phyloP scores from a whole-genome alignment of 2,329 filamentous ascomycete species.

The Beauveria asiatica region DNA sequence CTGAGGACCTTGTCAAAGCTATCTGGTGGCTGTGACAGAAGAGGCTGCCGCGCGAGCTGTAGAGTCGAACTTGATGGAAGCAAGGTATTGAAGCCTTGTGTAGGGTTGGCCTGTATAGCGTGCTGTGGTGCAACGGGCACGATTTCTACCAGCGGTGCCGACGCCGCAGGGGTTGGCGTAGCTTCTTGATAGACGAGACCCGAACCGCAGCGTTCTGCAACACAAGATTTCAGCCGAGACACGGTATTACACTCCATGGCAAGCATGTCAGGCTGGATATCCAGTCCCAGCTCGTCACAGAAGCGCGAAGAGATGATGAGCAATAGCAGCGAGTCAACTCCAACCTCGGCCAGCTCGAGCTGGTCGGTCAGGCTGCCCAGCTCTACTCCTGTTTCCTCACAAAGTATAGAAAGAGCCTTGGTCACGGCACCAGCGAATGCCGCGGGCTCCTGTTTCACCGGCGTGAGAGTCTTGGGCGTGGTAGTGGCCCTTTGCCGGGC shows the following conservation, averaged over 20 bases:
- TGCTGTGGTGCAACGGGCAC: neutral
- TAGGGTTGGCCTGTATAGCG: neutral
- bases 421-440: neutral
- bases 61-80: neutral
- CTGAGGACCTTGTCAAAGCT: conserved; percentile 31
- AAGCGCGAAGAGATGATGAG: neutral
- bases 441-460: neutral
- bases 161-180: neutral
- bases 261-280: neutral
- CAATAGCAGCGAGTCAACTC: neutral
- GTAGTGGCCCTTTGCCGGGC: neutral
- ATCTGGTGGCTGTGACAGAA: neutral
- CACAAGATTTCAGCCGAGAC: neutral
- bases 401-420: neutral
- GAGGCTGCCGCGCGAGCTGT: neutral
- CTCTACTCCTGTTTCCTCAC: neutral
- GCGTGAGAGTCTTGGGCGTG: neutral
- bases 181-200: neutral
- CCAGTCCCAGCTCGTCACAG: neutral
- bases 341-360: neutral
- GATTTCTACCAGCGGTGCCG: neutral
- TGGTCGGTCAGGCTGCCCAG: neutral
- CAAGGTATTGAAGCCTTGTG: neutral
- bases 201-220: neutral
- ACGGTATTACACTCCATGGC: neutral